Conservation (phyloP, 352 stramenopile species). For the Aphanomyces stellatus region DNA sequence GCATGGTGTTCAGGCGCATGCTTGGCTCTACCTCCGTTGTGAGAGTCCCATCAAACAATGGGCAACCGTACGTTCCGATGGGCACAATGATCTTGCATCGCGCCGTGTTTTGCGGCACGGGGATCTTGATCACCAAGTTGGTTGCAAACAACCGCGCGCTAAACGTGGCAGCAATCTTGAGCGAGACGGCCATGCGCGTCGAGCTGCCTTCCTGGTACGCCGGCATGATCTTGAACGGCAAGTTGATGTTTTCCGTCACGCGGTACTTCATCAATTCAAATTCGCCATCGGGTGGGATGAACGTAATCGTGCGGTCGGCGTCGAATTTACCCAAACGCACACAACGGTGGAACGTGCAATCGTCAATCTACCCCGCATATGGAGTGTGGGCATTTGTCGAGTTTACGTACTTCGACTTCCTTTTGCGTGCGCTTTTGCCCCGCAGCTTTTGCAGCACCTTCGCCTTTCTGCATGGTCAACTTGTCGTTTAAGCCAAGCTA, state of each 20-base stretch:
- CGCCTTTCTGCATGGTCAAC: slow-evolving; percentile 95
- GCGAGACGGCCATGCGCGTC: slow-evolving; percentile 62
- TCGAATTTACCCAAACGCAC: slow-evolving; percentile 98
- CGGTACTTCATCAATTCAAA: slow-evolving; percentile 98
- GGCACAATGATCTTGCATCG: slow-evolving; percentile 93
- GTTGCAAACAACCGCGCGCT: slow-evolving; percentile 93
- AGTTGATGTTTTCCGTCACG: slow-evolving; percentile 96
- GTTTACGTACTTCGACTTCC: slow-evolving; percentile 42
- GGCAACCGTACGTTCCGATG: slow-evolving; percentile 59
- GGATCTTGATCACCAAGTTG: slow-evolving; percentile 95
- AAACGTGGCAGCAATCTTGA: slow-evolving; percentile 91
- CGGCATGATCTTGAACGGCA: slow-evolving; percentile 97
- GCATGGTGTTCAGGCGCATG: slow-evolving; percentile 97
- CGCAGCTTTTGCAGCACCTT: slow-evolving; percentile 42
- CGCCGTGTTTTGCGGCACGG: slow-evolving; percentile 93
- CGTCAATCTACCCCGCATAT: slow-evolving; percentile 89
- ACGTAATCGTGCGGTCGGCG: slow-evolving; percentile 94
- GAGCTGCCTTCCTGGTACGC: slow-evolving; percentile 93
- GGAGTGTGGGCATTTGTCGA: not conserved
- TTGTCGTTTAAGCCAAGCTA: slow-evolving; percentile 97
- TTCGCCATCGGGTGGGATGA: slow-evolving; percentile 97
- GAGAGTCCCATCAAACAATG: not conserved
- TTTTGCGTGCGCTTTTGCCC: slow-evolving; percentile 63
- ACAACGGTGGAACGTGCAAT: slow-evolving; percentile 98
- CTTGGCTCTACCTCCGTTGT: slow-evolving; percentile 67